Conservation (phyloP, 345 rosid genomes). For the Aethionema arabicum region DNA sequence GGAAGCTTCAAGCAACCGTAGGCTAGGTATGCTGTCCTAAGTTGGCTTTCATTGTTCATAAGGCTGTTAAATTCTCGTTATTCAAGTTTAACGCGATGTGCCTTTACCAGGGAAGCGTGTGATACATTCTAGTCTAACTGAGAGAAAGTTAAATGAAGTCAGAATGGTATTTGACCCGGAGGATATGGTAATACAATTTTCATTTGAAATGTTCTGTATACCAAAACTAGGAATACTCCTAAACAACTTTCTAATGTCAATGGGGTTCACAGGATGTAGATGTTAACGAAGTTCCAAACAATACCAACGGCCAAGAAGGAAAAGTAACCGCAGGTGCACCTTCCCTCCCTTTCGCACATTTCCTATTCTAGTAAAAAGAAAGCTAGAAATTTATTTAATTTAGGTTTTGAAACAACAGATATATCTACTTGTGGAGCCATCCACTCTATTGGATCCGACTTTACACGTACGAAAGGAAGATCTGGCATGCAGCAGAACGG, state of each 20-base stretch:
- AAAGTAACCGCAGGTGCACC: slow-evolving; percentile 26
- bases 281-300: slow-evolving; percentile 35
- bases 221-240: not conserved
- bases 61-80: slow-evolving; percentile 1
- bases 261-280: slow-evolving; percentile 56
- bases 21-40: slow-evolving; percentile 61
- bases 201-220: not conserved
- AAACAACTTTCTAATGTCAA: slow-evolving; percentile 15
- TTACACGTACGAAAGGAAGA: slow-evolving; percentile 75
- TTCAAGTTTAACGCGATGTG: slow-evolving; percentile 22
- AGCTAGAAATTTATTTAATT: not conserved
- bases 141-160: slow-evolving; percentile 75
- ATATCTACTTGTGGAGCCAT: slow-evolving; percentile 80
- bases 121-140: slow-evolving; percentile 60
- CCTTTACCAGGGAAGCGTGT: slow-evolving; percentile 76
- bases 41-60: not conserved
- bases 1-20: slow-evolving; percentile 68
- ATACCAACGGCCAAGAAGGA: slow-evolving; percentile 30
- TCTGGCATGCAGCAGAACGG: slow-evolving; percentile 56
- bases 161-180: slow-evolving; percentile 55
- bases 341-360: not conserved
- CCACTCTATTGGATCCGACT: slow-evolving; percentile 91
- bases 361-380: not conserved
- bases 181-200: slow-evolving; percentile 47
- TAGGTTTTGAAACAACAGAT: slow-evolving; percentile 33